Percentiles rank a stretch among this genome's conserved stretches.
Conservation (phyloP, 805 yeast species). For the Candida palmyrensis region DNA sequence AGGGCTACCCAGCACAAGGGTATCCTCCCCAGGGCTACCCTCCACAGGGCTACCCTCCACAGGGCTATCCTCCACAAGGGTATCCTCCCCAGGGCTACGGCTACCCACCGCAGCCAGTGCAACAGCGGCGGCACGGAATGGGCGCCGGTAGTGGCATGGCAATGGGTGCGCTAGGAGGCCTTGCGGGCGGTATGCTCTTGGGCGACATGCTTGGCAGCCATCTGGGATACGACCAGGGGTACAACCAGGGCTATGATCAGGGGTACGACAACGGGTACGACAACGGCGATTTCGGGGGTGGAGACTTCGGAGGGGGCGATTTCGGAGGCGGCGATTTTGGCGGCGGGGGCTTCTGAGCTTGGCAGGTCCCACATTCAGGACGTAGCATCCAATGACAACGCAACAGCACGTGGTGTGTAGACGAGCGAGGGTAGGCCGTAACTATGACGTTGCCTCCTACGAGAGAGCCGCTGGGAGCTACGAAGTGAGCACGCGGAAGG, state of each 20-base stretch:
- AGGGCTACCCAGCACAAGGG: conserved; percentile 8
- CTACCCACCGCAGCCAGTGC: conserved; percentile 20
- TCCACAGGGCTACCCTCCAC: conserved; percentile 21
- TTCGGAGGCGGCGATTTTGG: neutral
- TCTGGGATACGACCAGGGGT: conserved; percentile 20
- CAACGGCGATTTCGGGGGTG: conserved; percentile 21
- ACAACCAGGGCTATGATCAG: conserved; percentile 27
- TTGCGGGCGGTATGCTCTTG: conserved; percentile 55
- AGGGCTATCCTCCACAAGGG: conserved; percentile 16
- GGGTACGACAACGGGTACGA: conserved; percentile 27
- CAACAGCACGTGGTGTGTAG: too few relatives aligned
- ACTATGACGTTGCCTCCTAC: too few relatives aligned
- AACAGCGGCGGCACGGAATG: conserved; percentile 29
- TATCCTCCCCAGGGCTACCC: conserved; percentile 11
- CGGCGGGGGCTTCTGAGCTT: too few relatives aligned
- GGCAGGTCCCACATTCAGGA: too few relatives aligned
- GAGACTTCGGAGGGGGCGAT: conserved; percentile 19
- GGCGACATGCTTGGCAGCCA: conserved; percentile 45
- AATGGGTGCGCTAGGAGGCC: conserved; percentile 47
- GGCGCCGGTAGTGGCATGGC: conserved; percentile 55
- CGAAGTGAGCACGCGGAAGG: too few relatives aligned
- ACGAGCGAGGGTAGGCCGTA: too few relatives aligned
- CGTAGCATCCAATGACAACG: too few relatives aligned
- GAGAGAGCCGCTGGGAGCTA: too few relatives aligned
- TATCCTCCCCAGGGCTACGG: conserved; percentile 22